These are phyloP conservation scores for Zymoseptoria brevis DNA, from an alignment of 2,329 filamentous ascomycete species.

Conservation along the genomic window DNA sequence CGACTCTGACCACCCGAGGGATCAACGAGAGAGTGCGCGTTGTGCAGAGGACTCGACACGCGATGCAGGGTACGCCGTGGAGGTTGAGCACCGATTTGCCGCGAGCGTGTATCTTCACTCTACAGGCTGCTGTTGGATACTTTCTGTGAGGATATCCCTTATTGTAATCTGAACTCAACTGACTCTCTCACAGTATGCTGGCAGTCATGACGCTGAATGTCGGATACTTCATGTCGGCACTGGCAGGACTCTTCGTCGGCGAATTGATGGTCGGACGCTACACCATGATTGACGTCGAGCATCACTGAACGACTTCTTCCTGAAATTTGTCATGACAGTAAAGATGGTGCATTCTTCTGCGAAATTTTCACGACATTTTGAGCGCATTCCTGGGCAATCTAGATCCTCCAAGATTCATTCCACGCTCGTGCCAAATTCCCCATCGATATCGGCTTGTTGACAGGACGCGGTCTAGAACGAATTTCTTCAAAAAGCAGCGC, in stretches of 20 bases:
- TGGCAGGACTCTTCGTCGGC: slow-evolving; percentile 74
- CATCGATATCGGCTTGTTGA: background rate
- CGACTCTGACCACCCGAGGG: slow-evolving; percentile 64
- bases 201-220: slow-evolving; percentile 86
- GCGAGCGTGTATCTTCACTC: slow-evolving; percentile 60
- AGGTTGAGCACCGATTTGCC: slow-evolving; percentile 71
- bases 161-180: slow-evolving; percentile 4
- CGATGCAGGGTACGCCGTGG: slow-evolving; percentile 58
- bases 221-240: slow-evolving; percentile 74
- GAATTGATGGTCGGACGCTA: slow-evolving; percentile 74
- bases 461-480: background rate
- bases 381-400: background rate
- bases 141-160: slow-evolving; percentile 59
- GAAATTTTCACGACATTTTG: background rate
- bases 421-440: background rate
- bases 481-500: background rate
- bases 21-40: slow-evolving; percentile 73
- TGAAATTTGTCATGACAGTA: background rate
- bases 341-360: background rate
- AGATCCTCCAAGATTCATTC: background rate
- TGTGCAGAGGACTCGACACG: slow-evolving; percentile 46
- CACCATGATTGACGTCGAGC: slow-evolving; percentile 38
- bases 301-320: slow-evolving; percentile 16
- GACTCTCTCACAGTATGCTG: slow-evolving; percentile 60
- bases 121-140: slow-evolving; percentile 72